Conservation (phyloP, 305 asterid species). For the Fraxinus nigra region DNA sequence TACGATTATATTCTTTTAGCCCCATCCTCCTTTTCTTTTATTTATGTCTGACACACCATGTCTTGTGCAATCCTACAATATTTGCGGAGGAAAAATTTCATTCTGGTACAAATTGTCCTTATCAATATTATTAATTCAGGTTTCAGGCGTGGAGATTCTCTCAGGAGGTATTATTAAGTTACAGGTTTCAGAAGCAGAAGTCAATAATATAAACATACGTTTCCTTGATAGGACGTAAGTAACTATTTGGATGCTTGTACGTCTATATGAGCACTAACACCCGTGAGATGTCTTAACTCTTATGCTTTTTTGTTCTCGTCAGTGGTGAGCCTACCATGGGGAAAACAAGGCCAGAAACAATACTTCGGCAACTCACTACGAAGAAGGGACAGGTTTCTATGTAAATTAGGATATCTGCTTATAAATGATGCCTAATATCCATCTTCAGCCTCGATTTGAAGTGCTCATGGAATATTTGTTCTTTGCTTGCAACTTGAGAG, state of each 20-base stretch:
- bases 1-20: not conserved
- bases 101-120: constrained; percentile 11
- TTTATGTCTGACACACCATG: not conserved
- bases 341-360: constrained; percentile 87
- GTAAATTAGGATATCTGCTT: constrained; percentile 4
- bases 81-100: not conserved
- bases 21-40: not conserved
- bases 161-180: constrained; percentile 91
- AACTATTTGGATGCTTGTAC: constrained; percentile 21
- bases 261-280: not conserved
- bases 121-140: constrained; percentile 42
- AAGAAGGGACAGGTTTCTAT: constrained; percentile 85
- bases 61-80: not conserved
- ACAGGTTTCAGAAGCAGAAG: constrained; percentile 94
- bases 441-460: not conserved
- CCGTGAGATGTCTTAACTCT: constrained; percentile 21
- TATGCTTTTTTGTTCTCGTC: constrained; percentile 23
- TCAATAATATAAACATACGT: constrained; percentile 75
- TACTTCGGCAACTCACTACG: constrained; percentile 91
- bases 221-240: constrained; percentile 90
- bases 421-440: not conserved
- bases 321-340: constrained; percentile 91
- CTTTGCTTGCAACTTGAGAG: not conserved
- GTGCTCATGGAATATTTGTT: not conserved
- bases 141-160: constrained; percentile 86